Evolutionary conservation across 1,284 basidiomycete species (phyloP).

Genomic region (Malassezia restricta): DNA sequence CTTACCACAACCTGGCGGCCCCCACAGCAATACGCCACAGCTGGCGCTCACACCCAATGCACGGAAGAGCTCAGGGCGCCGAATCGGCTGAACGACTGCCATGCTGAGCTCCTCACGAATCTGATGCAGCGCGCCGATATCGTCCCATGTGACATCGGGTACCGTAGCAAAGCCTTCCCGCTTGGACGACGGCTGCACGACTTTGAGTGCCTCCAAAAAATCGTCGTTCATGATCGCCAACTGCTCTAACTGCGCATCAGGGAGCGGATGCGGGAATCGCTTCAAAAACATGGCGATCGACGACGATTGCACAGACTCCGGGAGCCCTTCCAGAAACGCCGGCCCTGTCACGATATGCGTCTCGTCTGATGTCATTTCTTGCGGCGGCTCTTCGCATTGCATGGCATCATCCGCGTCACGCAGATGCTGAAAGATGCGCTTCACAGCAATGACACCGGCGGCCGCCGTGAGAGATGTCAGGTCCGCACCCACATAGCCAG

Average conservation of each 20-base stretch:
- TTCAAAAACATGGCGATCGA: slow-evolving; percentile 81
- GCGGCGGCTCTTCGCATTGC: not conserved
- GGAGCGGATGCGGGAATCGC: slow-evolving; percentile 68
- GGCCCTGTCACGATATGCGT: not conserved
- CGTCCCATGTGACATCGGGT: slow-evolving; percentile 86
- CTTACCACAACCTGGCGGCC: slow-evolving; percentile 93
- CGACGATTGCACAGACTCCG: slow-evolving; percentile 49
- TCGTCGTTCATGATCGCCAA: slow-evolving; percentile 61
- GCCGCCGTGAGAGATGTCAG: slow-evolving; percentile 78
- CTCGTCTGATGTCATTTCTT: not conserved
- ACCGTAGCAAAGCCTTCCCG: slow-evolving; percentile 95
- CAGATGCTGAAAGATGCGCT: slow-evolving; percentile 78
- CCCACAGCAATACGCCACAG: slow-evolving; percentile 83
- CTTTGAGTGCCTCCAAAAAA: slow-evolving; percentile 64
- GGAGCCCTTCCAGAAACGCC: slow-evolving; percentile 32
- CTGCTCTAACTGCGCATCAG: slow-evolving; percentile 62
- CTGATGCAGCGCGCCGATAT: slow-evolving; percentile 77
- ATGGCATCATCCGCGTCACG: slow-evolving; percentile 45
- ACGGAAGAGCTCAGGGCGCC: slow-evolving; percentile 73
- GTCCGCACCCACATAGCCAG: slow-evolving; percentile 94
- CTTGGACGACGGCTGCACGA: slow-evolving; percentile 88
- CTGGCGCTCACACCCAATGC: slow-evolving; percentile 67
- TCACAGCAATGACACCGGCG: slow-evolving; percentile 88
- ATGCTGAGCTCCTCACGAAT: slow-evolving; percentile 86
- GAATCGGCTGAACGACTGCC: slow-evolving; percentile 91